phyloP scores from a whole-genome alignment of 2,329 filamentous ascomycete species.

The Arthrinium phaeospermum region DNA sequence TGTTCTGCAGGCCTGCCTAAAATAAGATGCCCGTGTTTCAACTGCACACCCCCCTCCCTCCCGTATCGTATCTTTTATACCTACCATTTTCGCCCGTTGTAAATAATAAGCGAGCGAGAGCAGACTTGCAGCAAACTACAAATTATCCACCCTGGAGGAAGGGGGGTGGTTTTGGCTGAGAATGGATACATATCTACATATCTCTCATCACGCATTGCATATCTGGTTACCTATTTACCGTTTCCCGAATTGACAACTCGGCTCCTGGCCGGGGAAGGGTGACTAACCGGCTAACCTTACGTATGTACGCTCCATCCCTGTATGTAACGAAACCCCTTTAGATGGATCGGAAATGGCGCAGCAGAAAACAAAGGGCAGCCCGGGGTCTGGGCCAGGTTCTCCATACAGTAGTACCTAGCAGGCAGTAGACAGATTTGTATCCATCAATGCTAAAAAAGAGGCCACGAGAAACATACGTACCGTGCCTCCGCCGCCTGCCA shows the following conservation, averaged over 20 bases:
- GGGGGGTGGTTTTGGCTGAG: background rate
- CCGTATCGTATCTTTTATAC: background rate
- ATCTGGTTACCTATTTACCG: background rate
- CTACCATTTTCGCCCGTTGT: background rate
- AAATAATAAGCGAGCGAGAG: conserved; percentile 23
- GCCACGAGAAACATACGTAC: conserved; percentile 3
- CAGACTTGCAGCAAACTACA: conserved; percentile 1
- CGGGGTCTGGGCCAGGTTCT: conserved; percentile 2
- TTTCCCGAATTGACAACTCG: conserved; percentile 2
- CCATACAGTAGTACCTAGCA: background rate
- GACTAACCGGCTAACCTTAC: conserved; percentile 22
- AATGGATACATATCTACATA: background rate
- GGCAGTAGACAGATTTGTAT: conserved; percentile 4
- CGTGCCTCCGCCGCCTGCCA: background rate
- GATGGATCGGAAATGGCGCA: conserved; percentile 13
- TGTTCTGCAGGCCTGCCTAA: conserved; percentile 29
- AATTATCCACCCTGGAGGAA: conserved; percentile 1
- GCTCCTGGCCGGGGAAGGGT: background rate
- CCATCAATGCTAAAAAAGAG: conserved; percentile 10
- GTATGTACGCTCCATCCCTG: conserved; percentile 23
- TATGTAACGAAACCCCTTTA: conserved; percentile 5
- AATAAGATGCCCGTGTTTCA: conserved; percentile 31
- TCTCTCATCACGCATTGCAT: conserved; percentile 1
- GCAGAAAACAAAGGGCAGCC: conserved; percentile 1
- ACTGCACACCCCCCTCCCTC: conserved; percentile 26